Evolutionary conservation across 2,329 filamentous ascomycete genomes (phyloP).

Genomic region (Claviceps citrina): DNA sequence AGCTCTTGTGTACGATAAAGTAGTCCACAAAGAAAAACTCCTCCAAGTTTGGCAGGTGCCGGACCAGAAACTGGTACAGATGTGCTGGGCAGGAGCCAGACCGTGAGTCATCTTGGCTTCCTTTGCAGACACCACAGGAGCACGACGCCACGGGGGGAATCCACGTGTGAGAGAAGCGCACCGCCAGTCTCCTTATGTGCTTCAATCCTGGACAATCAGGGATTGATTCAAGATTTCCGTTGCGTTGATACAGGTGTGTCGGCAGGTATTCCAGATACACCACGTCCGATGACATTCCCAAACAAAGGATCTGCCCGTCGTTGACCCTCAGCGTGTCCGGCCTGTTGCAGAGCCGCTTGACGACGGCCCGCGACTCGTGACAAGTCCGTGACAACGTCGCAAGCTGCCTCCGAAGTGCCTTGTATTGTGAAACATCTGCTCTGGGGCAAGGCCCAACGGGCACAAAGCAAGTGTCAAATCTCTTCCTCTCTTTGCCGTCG

Average conservation of each 20-base stretch:
- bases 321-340: constrained; percentile 12
- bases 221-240: constrained; percentile 13
- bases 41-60: constrained; percentile 26
- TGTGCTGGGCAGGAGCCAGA: constrained; percentile 22
- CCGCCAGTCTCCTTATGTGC: constrained; percentile 23
- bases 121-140: constrained; percentile 21
- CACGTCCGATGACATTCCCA: constrained; percentile 17
- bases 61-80: constrained; percentile 28
- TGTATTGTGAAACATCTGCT: constrained; percentile 20
- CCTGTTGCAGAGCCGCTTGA: constrained; percentile 10
- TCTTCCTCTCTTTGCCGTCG: constrained; percentile 11
- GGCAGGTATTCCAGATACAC: constrained; percentile 22
- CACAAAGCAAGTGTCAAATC: constrained; percentile 12
- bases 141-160: constrained; percentile 13
- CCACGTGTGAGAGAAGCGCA: constrained; percentile 29
- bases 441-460: constrained; percentile 6
- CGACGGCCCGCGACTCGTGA: constrained; percentile 13
- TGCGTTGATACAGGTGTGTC: constrained; percentile 13
- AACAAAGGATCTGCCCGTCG: constrained; percentile 15
- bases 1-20: constrained; percentile 19
- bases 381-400: constrained; percentile 14
- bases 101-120: constrained; percentile 13
- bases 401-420: constrained; percentile 15
- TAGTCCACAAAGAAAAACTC: constrained; percentile 31
- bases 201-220: constrained; percentile 16